Conservation (phyloP, 768 basidiomycete species). For the Xanthoconium purpureum region DNA sequence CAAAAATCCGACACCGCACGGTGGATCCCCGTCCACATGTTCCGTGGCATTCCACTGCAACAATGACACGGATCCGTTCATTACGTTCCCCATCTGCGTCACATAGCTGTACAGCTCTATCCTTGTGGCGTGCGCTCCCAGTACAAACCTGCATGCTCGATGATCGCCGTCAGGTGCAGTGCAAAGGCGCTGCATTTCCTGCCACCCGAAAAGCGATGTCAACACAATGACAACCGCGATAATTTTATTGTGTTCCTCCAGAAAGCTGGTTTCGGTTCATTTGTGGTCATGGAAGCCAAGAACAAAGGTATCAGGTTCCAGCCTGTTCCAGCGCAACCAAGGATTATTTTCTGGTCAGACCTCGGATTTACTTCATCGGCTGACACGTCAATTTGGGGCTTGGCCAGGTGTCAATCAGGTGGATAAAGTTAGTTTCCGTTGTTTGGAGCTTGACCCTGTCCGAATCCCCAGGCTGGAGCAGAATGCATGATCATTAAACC, state of each 20-base stretch:
- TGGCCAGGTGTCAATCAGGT: neutral
- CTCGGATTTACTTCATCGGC: constrained; percentile 14
- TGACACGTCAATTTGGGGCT: constrained; percentile 3
- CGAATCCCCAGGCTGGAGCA: constrained; percentile 1
- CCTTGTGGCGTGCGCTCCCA: constrained; percentile 10
- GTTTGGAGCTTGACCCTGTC: constrained; percentile 3
- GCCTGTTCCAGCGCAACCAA: neutral
- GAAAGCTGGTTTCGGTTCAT: too few species aligned
- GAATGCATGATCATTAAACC: constrained; percentile 4
- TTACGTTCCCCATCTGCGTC: constrained; percentile 7
- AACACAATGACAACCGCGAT: neutral
- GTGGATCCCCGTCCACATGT: constrained; percentile 12
- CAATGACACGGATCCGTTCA: neutral
- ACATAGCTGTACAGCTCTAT: constrained; percentile 7
- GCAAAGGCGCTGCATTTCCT: neutral
- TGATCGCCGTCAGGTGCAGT: constrained; percentile 11
- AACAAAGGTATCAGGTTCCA: neutral
- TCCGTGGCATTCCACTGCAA: constrained; percentile 11
- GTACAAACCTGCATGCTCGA: constrained; percentile 1
- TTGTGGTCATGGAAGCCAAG: neutral
- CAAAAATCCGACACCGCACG: neutral
- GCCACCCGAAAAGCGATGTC: neutral
- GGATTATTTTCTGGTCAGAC: neutral
- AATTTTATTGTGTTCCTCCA: too few species aligned
- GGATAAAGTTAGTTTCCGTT: constrained; percentile 3